Conservation (phyloP, 441 rosid species). For the Croton setiger region DNA sequence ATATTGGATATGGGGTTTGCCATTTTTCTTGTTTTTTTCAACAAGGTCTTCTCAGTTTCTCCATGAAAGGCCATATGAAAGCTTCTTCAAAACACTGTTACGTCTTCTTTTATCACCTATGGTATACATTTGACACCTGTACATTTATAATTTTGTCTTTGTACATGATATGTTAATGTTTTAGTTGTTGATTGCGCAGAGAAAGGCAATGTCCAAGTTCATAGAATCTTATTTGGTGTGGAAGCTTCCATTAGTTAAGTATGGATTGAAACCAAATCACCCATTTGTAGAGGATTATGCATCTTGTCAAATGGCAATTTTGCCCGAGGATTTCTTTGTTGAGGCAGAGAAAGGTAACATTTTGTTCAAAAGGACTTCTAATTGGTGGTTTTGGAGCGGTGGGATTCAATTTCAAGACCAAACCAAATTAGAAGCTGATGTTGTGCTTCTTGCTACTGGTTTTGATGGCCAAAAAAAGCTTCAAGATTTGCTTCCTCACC, state of each 20-base stretch:
- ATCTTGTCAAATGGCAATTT: constrained; percentile 58
- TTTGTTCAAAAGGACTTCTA: constrained; percentile 40
- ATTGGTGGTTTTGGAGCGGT: constrained; percentile 49
- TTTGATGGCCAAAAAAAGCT: constrained; percentile 51
- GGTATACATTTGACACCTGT: constrained; percentile 25
- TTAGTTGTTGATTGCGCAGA: constrained; percentile 16
- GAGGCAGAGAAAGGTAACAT: constrained; percentile 58
- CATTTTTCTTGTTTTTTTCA: constrained; percentile 58
- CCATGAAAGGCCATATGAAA: constrained; percentile 45
- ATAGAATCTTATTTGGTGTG: constrained; percentile 49
- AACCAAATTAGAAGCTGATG: constrained; percentile 48
- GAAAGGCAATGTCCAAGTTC: constrained; percentile 47
- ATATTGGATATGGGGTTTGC: constrained; percentile 58
- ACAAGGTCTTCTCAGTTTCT: constrained; percentile 57
- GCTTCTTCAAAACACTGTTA: constrained; percentile 27
- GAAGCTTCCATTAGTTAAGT: constrained; percentile 44
- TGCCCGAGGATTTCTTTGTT: constrained; percentile 51
- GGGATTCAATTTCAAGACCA: constrained; percentile 50
- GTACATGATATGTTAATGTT: too few species aligned
- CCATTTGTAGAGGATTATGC: constrained; percentile 59
- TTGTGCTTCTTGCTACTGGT: constrained; percentile 56
- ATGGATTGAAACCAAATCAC: constrained; percentile 54
- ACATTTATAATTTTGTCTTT: neutral
- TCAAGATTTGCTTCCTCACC: constrained; percentile 36
- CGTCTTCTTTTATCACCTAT: constrained; percentile 41